Evolutionary conservation across 129 eudicot species (phyloP), one percentile per base, ranked within the genome.

Genomic region (Oenanthe sinensis): DNA sequence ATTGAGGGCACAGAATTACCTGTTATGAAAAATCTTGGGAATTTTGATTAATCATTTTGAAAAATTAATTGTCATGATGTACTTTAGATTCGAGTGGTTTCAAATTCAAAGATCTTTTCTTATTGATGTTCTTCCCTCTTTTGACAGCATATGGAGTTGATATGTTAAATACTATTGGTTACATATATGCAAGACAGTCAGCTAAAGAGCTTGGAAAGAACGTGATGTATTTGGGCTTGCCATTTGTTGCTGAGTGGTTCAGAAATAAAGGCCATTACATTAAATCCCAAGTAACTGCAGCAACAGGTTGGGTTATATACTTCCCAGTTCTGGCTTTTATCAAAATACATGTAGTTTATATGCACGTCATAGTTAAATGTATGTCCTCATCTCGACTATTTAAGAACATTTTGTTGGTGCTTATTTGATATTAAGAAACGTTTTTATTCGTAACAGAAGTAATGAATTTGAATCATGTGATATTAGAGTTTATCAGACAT

Each of bases 271-370:
- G 97, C 39, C 99, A 96, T 70, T 88, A 80, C 74, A 88, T 92
- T 55, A 96, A 90, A 84, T 96, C 99, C 62, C 99, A 96, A 86
- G 96, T 96, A 79, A 96, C 97, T 47, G 99, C 99, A 48, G 99
- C 99, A 73, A 93, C 94, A 87, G 98, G 98, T 93, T 79, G n/a
- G 83, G 55, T 12, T 39, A 58, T n/a, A 22, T 2, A 47, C 3
- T 10, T 12, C 10, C 2, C 79, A 15, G 71, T 71, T 67, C 58
- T 58, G 24, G 24, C 43, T 46, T 8, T 26, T 33, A 42, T 75
- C 52, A 68, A 17, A 44, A 13, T 49, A 70, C 72, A 62, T 28
- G 10, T 44, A 62, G 39, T 72, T 42, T 37, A 58, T 77, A 44
- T 43, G 73, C 52, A 77, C 43, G 55, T 24, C 48, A 33, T 74